Percentiles rank a stretch among this genome's conserved stretches.
Evolutionary conservation across 495 filamentous ascomycete genomes (phyloP).

Genomic region (Aspergillus hancockii): DNA sequence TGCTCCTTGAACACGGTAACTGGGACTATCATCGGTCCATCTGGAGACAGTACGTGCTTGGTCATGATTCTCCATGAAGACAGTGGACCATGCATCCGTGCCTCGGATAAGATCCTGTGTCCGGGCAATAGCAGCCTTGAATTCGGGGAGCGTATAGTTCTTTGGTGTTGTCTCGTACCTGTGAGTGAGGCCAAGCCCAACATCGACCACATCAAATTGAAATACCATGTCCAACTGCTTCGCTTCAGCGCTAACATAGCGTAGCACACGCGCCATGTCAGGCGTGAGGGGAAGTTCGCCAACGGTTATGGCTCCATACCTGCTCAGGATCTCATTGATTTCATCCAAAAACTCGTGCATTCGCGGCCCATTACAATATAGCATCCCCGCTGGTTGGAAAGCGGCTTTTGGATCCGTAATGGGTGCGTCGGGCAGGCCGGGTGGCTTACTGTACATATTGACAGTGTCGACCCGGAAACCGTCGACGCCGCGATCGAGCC

Average conservation of each 20-base stretch:
- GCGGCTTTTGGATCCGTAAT: slow-evolving; percentile 35
- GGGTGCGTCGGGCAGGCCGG: slow-evolving; percentile 43
- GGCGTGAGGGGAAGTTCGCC: slow-evolving; percentile 52
- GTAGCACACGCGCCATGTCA: slow-evolving; percentile 43
- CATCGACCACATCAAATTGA: slow-evolving; percentile 52
- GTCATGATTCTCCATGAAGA: slow-evolving; percentile 64
- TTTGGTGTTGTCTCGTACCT: slow-evolving; percentile 40
- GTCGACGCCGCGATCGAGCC: slow-evolving; percentile 52
- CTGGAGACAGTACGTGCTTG: slow-evolving; percentile 57
- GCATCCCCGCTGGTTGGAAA: slow-evolving; percentile 45
- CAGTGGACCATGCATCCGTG: slow-evolving; percentile 52
- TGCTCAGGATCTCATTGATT: slow-evolving; percentile 43
- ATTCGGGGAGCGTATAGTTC: slow-evolving; percentile 42
- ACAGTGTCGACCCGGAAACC: slow-evolving; percentile 61
- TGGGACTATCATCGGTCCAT: slow-evolving; percentile 43
- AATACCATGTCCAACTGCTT: slow-evolving; percentile 57
- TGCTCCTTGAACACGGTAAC: slow-evolving; percentile 41
- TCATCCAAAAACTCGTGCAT: slow-evolving; percentile 56
- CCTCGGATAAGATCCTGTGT: slow-evolving; percentile 51
- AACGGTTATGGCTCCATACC: slow-evolving; percentile 52
- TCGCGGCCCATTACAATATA: slow-evolving; percentile 59
- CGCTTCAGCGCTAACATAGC: slow-evolving; percentile 45
- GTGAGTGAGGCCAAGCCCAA: slow-evolving; percentile 41
- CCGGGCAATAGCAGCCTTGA: slow-evolving; percentile 36
- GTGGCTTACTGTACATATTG: slow-evolving; percentile 54